Conservation (phyloP, 805 yeast species). For the Monosporozyma unispora region DNA sequence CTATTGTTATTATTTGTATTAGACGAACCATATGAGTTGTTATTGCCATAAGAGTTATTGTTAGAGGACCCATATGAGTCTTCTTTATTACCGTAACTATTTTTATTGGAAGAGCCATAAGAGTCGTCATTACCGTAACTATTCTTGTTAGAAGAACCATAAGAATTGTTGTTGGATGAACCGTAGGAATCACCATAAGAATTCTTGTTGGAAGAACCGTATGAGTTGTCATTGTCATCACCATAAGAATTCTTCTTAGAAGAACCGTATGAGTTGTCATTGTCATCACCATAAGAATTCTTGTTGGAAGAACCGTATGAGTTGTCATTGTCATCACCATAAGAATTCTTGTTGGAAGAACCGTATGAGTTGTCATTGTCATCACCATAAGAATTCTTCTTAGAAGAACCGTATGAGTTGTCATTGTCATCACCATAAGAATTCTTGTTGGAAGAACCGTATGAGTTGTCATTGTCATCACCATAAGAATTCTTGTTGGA, state of each 20-base stretch:
- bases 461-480: conserved; percentile 13
- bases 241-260: conserved; percentile 26
- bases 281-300: conserved; percentile 10
- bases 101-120: conserved; percentile 19
- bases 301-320: too few relatives aligned
- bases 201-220: conserved; percentile 19
- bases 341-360: conserved; percentile 18
- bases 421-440: too few relatives aligned
- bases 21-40: conserved; percentile 2
- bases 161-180: conserved; percentile 15
- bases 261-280: conserved; percentile 18
- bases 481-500: conserved; percentile 16
- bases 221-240: conserved; percentile 14
- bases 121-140: too few relatives aligned
- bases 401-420: too few relatives aligned
- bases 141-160: conserved; percentile 19
- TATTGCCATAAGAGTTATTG: conserved; percentile 10
- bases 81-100: too few relatives aligned
- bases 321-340: too few relatives aligned
- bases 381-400: too few relatives aligned
- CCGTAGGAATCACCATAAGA: too few relatives aligned
- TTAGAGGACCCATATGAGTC: too few relatives aligned
- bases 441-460: conserved; percentile 25
- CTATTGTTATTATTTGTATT: conserved; percentile 10
- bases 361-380: too few relatives aligned